phyloP scores from a whole-genome alignment of 371 early-diverging fungal genomes.

The Amoeboradix gromovi region DNA sequence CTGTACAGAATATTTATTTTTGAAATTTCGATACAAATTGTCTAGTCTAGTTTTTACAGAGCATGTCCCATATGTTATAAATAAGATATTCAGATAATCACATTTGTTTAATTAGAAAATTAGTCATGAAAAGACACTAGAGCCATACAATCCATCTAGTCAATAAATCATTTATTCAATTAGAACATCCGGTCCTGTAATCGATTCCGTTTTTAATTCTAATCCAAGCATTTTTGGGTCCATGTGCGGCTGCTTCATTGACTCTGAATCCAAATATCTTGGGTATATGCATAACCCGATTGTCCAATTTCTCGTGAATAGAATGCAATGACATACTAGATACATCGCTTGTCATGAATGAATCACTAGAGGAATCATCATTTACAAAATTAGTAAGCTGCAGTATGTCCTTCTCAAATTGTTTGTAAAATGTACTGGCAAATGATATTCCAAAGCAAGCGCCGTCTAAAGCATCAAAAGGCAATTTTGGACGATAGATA shows the following conservation, averaged over 20 bases:
- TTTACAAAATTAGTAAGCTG: neutral
- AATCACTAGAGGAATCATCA: neutral
- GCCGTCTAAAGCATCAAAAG: neutral
- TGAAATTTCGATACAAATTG: too few species aligned
- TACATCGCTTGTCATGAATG: neutral
- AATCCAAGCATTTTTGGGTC: neutral
- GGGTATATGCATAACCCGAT: neutral
- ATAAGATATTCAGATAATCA: too few species aligned
- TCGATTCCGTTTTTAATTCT: neutral
- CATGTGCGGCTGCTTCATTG: neutral
- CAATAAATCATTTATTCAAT: too few species aligned
- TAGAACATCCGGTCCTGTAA: neutral
- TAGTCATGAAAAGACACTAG: too few species aligned
- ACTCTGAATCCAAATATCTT: neutral
- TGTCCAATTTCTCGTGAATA: neutral
- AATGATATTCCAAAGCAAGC: neutral
- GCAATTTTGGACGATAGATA: neutral
- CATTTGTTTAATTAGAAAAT: too few species aligned
- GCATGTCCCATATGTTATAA: too few species aligned
- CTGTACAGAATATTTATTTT: too few species aligned
- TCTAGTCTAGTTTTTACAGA: too few species aligned
- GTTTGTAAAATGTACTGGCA: neutral
- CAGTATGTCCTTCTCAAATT: neutral
- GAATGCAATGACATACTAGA: neutral
- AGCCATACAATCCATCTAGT: too few species aligned